Evolutionary conservation across 768 basidiomycete genomes (phyloP).

Genomic region (Xerocomellus amylosporus): DNA sequence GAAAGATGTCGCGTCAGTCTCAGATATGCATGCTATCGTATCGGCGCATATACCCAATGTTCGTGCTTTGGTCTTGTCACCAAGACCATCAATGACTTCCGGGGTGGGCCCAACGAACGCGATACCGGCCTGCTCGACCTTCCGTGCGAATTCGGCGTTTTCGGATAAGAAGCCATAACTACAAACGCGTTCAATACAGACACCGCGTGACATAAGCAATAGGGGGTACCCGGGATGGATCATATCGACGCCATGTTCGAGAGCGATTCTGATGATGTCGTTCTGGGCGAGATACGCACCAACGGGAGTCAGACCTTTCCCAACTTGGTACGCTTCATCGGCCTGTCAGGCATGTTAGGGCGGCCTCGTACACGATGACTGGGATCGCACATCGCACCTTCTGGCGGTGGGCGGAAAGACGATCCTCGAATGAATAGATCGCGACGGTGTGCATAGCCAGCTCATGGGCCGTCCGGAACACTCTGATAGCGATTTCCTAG

Average conservation of each 20-base stretch:
- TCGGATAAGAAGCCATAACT: slow-evolving; percentile 98
- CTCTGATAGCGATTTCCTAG: slow-evolving; percentile 98
- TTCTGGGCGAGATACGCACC: slow-evolving; percentile 97
- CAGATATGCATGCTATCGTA: neutral
- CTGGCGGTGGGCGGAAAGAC: slow-evolving; percentile 94
- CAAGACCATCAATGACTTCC: slow-evolving; percentile 94
- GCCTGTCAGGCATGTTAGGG: slow-evolving; percentile 49
- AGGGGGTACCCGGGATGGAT: slow-evolving; percentile 87
- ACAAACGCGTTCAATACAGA: slow-evolving; percentile 6
- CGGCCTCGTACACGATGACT: slow-evolving; percentile 28
- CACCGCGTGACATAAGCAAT: neutral
- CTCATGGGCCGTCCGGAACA: slow-evolving; percentile 97
- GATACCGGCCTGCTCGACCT: slow-evolving; percentile 96
- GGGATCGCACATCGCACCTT: slow-evolving; percentile 60
- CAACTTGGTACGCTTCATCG: slow-evolving; percentile 98
- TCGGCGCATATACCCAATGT: slow-evolving; percentile 57
- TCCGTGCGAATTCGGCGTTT: slow-evolving; percentile 94
- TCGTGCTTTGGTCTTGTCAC: slow-evolving; percentile 98
- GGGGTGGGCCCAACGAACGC: slow-evolving; percentile 96
- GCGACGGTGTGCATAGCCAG: slow-evolving; percentile 99
- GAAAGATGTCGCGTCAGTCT: slow-evolving; percentile 6
- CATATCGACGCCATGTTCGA: slow-evolving; percentile 99
- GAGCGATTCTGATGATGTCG: slow-evolving; percentile 93
- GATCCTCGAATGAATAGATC: slow-evolving; percentile 96
- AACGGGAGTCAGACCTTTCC: slow-evolving; percentile 93